A percentile compares a stretch with the other conserved stretches of the same genome.
Conservation (phyloP, 2,329 filamentous ascomycete genomes). For the Exophiala dermatitidis region DNA sequence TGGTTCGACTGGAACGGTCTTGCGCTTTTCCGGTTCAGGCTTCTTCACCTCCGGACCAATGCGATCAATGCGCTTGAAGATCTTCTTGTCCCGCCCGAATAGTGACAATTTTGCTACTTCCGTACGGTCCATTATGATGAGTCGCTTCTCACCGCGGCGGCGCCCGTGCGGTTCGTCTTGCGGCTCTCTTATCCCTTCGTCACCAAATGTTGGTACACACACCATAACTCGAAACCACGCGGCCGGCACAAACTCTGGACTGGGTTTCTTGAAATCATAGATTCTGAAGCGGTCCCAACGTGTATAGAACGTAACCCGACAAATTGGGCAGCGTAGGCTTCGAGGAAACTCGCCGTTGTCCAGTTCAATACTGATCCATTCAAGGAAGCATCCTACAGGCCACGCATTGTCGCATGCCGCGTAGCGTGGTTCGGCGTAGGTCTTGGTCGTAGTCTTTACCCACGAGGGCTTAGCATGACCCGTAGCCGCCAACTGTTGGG, state of each 20-base stretch:
- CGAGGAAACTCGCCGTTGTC: neutral
- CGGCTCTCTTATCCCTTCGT: neutral
- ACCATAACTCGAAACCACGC: conserved; percentile 9
- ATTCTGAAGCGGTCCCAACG: neutral
- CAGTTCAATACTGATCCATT: conserved; percentile 5
- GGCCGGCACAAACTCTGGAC: neutral
- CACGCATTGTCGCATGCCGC: neutral
- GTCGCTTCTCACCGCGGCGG: neutral
- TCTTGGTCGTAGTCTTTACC: no score
- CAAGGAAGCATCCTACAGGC: conserved; percentile 13
- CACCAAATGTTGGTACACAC: conserved; percentile 4
- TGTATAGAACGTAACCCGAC: conserved; percentile 6
- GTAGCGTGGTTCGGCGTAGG: no score
- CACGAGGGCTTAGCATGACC: no score
- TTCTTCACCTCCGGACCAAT: neutral
- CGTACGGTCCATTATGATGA: conserved; percentile 7
- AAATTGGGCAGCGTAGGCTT: conserved; percentile 15
- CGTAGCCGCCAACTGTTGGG: neutral
- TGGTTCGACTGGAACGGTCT: no score
- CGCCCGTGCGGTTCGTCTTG: neutral
- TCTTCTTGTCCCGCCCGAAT: neutral
- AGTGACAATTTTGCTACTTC: conserved; percentile 11
- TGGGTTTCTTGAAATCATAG: neutral
- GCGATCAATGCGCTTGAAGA: neutral
- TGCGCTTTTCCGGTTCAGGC: neutral